phyloP scores from a whole-genome alignment of 2,329 filamentous ascomycete species.

The Onygenales sp. region DNA sequence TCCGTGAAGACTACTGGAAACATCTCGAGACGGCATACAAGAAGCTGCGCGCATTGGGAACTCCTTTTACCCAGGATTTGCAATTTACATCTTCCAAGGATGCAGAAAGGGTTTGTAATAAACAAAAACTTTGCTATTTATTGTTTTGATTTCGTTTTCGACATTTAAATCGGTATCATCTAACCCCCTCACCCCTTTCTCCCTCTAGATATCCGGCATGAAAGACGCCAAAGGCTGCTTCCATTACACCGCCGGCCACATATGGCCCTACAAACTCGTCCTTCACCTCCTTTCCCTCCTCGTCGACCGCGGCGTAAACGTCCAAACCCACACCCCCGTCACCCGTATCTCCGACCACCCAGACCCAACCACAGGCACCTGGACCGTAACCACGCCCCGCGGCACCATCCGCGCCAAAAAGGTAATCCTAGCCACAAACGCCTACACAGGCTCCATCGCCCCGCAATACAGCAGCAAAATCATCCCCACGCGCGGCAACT shows the following conservation, averaged over 20 bases:
- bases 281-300: slow-evolving; percentile 59
- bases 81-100: slow-evolving; percentile 14
- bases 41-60: slow-evolving; percentile 17
- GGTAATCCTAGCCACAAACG: slow-evolving; percentile 74
- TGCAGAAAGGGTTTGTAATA: slow-evolving; percentile 13
- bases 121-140: no score
- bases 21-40: slow-evolving; percentile 22
- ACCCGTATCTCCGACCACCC: slow-evolving; percentile 17
- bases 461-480: slow-evolving; percentile 61
- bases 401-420: slow-evolving; percentile 54
- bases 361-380: slow-evolving; percentile 26
- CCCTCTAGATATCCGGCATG: slow-evolving; percentile 24
- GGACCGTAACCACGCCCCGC: slow-evolving; percentile 58
- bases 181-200: not conserved
- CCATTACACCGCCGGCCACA: slow-evolving; percentile 21
- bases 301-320: slow-evolving; percentile 36
- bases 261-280: slow-evolving; percentile 70
- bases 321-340: slow-evolving; percentile 46
- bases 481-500: slow-evolving; percentile 60
- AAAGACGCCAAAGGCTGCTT: slow-evolving; percentile 28
- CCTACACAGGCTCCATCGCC: slow-evolving; percentile 67
- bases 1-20: slow-evolving; percentile 15
- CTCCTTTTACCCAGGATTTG: slow-evolving; percentile 20
- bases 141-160: no score
- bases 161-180: not conserved